phyloP scores from a whole-genome alignment of 208 protist genomes.

The Trypanosomatidae sp. region DNA sequence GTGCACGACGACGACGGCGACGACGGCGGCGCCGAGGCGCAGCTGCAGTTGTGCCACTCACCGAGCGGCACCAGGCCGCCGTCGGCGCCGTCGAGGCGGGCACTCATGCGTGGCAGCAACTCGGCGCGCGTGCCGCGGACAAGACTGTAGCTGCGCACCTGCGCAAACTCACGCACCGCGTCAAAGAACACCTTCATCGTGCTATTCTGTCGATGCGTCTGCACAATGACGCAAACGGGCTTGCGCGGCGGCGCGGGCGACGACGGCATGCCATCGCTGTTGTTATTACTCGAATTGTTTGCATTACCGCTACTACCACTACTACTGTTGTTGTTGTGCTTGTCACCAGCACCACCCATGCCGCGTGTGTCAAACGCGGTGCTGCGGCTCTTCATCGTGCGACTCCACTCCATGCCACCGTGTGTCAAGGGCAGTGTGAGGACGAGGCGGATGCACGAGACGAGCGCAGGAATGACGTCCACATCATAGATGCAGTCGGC shows the following conservation, averaged over 20 bases:
- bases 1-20: too few species aligned
- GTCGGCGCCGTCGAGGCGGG: constrained; percentile 10
- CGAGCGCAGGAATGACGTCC: constrained; percentile 32
- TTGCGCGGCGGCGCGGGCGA: background rate
- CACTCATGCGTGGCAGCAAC: constrained; percentile 10
- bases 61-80: constrained; percentile 14
- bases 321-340: background rate
- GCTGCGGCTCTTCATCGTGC: background rate
- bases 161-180: constrained; percentile 16
- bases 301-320: background rate
- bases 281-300: constrained; percentile 2
- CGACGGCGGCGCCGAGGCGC: too few species aligned
- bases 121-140: constrained; percentile 8
- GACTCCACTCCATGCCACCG: background rate
- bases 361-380: background rate
- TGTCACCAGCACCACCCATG: background rate
- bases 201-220: constrained; percentile 61
- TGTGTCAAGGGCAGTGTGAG: constrained; percentile 3
- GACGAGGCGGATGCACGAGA: constrained; percentile 25
- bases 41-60: constrained; percentile 14
- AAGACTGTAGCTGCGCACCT: constrained; percentile 25
- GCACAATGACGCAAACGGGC: constrained; percentile 47
- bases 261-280: background rate
- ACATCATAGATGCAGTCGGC: constrained; percentile 80
- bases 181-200: constrained; percentile 76